Evolutionary conservation across 768 basidiomycete genomes (phyloP), one percentile per base, ranked within the genome.

Genomic region (Leccinum imitatum): DNA sequence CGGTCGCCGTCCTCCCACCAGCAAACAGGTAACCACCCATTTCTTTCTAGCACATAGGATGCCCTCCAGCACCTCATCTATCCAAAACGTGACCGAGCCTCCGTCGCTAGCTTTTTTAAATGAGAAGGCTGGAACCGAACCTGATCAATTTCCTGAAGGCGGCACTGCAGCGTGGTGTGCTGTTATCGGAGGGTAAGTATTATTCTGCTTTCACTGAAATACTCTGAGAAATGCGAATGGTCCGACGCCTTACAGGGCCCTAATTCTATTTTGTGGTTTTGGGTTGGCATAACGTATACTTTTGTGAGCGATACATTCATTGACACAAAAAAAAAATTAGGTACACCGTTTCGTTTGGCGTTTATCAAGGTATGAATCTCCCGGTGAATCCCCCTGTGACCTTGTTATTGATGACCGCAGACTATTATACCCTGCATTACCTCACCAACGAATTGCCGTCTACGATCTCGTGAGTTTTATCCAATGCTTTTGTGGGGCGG

Each of bases 371-470:
- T 71, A 39, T 13, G 14, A 14, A 15, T 8, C 3, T 14, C 17
- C 3, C 4, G 51, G 6, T 30, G 4, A 48, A 10, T 47, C 21
- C 10, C 3, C 6, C n/a, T 3, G 31, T 41, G 30, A 44, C 17
- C 25, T 1, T 23, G 11, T 35, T 35, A 21, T 35, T 61, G 41
- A 58, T 19, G 15, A 11, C 9, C 25, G 6, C 57, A 79, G 79
- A 76, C 65, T 79, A 70, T 63, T 80, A 78, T 50, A 73, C 73
- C 17, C 63, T 71, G 4, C 62, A 68, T 25, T 77, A 77, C 60
- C 70, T 80, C 14, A 63, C 68, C 1, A 69, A 76, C 23, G 60
- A 71, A 47, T 70, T 73, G 0, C 27, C 75, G 1, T 79, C 77
- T 14, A 60, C 72, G 5, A 76, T 78, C 59, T 74, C 76, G 78